phyloP scores from a whole-genome alignment of 148 eudicot species.

The Arbutus unedo region DNA sequence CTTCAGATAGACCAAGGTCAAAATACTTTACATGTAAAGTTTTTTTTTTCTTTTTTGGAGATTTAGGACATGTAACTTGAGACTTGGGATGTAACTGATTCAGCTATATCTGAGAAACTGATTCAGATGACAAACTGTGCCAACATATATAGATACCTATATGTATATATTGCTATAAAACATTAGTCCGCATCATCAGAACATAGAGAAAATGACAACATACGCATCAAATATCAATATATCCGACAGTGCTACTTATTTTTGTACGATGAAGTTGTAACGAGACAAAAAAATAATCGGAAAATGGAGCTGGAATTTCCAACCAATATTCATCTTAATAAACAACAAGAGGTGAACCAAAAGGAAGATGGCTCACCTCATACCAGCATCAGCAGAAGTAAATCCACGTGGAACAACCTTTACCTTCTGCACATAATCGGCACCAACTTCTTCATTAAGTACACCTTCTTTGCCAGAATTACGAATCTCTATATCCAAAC shows the following conservation, averaged over 20 bases:
- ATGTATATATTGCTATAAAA: neutral
- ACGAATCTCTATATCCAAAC: conserved; percentile 59
- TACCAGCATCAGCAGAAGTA: conserved; percentile 60
- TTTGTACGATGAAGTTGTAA: neutral
- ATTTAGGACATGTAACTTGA: neutral
- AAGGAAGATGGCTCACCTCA: conserved; percentile 55
- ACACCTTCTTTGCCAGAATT: conserved; percentile 72
- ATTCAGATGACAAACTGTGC: neutral
- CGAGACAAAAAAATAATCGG: neutral
- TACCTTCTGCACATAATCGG: conserved; percentile 98
- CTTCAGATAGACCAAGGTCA: neutral
- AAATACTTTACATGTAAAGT: neutral
- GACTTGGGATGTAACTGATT: neutral
- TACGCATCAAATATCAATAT: neutral
- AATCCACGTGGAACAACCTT: conserved; percentile 71
- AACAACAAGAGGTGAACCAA: neutral
- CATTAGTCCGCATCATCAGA: neutral
- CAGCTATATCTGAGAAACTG: neutral
- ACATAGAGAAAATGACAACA: neutral
- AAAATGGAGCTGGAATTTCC: neutral
- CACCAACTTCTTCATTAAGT: conserved; percentile 93
- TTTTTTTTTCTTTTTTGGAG: neutral
- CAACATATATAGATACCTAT: neutral
- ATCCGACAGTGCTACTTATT: neutral
- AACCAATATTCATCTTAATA: neutral